Evolutionary conservation across 768 basidiomycete genomes (phyloP), one percentile per base, ranked within the genome.

Genomic region (Zangia roseola): DNA sequence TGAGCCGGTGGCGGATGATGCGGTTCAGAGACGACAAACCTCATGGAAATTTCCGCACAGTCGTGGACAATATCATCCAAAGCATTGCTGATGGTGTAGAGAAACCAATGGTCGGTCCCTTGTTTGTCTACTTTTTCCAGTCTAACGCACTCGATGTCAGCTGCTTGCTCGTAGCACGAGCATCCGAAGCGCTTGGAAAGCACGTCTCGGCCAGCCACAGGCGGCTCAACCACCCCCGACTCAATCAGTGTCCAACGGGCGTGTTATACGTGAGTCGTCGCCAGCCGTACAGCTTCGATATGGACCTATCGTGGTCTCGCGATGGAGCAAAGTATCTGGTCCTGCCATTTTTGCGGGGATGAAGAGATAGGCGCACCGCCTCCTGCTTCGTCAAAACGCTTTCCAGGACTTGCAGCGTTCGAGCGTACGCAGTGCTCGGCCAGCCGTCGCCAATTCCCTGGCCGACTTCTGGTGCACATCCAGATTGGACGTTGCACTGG

Each of bases 81-180:
- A 94, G 87, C 57, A 98, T 99, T 53, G 80, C 82, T 37, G 95
- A 98, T 66, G 97, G 97, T 10, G 92, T 98, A 33, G 92, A 95
- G 62, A 88, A 89, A 61, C 83, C 91, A 34, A 75, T 75, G 56
- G 95, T 97, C 60, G 62, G 86, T 73, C 19, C 31, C 28, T 41
- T 52, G 36, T 24, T 38, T 33, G 40, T 42, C 26, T 44, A 37
- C 36, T 19, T 47, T 35, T 36, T 23, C n/a, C 26, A 26, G 41
- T 56, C 47, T 59, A 45, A 55, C 53, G 35, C 25, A 42, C 47
- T 54, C 16, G 12, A 17, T 68, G 67, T 44, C 45, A 92, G 91
- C 78, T 92, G 37, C 75, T 92, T 12, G 77, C 76, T 34, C 80
- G 84, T 43, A 81, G 81, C 9, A 75, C 72, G 39, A 65, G 73